Conservation (phyloP, 805 yeast genomes). For the Blastobotrys parvus region DNA sequence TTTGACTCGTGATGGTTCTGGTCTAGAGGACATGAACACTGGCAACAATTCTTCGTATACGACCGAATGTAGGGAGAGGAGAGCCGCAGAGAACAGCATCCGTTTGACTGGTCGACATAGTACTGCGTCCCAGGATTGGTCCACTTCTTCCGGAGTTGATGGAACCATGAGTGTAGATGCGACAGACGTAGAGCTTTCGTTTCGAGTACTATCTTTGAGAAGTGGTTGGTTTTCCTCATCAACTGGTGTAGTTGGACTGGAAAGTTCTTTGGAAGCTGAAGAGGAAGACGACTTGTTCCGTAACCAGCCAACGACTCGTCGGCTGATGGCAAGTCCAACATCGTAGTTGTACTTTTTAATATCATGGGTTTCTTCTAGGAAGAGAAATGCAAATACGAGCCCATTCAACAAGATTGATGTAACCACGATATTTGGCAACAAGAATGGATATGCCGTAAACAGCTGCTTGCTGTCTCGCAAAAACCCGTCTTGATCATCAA, state of each 20-base stretch:
- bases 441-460: slow-evolving; percentile 38
- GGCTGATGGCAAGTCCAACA: slow-evolving; percentile 28
- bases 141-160: slow-evolving; percentile 17
- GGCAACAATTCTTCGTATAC: slow-evolving; percentile 51
- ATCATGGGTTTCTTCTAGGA: slow-evolving; percentile 47
- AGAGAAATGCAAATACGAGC: slow-evolving; percentile 34
- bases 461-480: not conserved
- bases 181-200: not conserved
- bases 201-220: not conserved
- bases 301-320: not conserved
- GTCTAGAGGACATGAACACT: slow-evolving; percentile 37
- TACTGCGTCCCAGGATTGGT: slow-evolving; percentile 15
- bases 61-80: slow-evolving; percentile 38
- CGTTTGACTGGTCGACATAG: slow-evolving; percentile 14
- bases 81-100: slow-evolving; percentile 8
- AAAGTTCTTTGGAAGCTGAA: not conserved
- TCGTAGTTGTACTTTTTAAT: slow-evolving; percentile 34
- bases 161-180: not conserved
- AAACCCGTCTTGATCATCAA: slow-evolving; percentile 1
- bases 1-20: slow-evolving; percentile 24
- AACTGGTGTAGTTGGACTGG: not conserved
- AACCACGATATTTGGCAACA: slow-evolving; percentile 45
- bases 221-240: slow-evolving; percentile 1
- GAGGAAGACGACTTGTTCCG: no score
- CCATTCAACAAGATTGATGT: slow-evolving; percentile 32